Conservation (phyloP, 1,284 basidiomycete genomes). For the Apiotrichum gamsii region DNA sequence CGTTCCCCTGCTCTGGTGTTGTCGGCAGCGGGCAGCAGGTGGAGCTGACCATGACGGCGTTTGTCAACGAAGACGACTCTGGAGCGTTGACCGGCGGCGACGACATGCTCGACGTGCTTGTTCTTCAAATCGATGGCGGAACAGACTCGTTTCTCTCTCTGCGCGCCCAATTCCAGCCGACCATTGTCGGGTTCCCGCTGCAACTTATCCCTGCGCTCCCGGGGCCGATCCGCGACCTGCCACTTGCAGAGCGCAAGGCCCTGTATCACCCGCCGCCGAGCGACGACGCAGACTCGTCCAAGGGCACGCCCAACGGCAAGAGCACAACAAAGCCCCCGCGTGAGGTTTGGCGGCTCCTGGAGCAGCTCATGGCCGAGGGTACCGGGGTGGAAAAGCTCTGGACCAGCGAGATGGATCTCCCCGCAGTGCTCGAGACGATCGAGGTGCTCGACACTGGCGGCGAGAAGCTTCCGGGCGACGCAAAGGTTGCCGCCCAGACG, state of each 20-base stretch:
- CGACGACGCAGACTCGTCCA: neutral
- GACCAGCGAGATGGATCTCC: constrained; percentile 8
- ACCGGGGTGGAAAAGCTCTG: constrained; percentile 19
- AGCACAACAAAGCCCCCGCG: constrained; percentile 23
- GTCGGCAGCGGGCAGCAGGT: constrained; percentile 25
- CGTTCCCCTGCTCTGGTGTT: constrained; percentile 26
- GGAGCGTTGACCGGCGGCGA: constrained; percentile 22
- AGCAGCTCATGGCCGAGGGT: constrained; percentile 33
- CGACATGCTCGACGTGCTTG: constrained; percentile 42
- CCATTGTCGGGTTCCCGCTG: constrained; percentile 30
- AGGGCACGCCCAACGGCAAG: neutral
- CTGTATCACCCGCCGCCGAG: constrained; percentile 5
- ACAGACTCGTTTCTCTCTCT: constrained; percentile 42
- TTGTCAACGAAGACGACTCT: constrained; percentile 27
- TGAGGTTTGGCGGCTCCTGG: constrained; percentile 37
- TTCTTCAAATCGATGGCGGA: constrained; percentile 32
- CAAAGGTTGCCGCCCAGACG: constrained; percentile 9
- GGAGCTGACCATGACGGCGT: constrained; percentile 20
- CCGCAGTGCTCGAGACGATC: constrained; percentile 18
- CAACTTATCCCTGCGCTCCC: constrained; percentile 23
- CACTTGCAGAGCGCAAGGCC: constrained; percentile 24
- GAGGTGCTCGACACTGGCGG: constrained; percentile 25
- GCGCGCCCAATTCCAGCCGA: constrained; percentile 29
- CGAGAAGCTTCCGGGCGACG: neutral
- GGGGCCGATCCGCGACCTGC: constrained; percentile 17